A percentile compares a stretch with the other conserved stretches of the same genome.
Conservation (phyloP, 306 rosid species). For the Heteromeles arbutifolia region DNA sequence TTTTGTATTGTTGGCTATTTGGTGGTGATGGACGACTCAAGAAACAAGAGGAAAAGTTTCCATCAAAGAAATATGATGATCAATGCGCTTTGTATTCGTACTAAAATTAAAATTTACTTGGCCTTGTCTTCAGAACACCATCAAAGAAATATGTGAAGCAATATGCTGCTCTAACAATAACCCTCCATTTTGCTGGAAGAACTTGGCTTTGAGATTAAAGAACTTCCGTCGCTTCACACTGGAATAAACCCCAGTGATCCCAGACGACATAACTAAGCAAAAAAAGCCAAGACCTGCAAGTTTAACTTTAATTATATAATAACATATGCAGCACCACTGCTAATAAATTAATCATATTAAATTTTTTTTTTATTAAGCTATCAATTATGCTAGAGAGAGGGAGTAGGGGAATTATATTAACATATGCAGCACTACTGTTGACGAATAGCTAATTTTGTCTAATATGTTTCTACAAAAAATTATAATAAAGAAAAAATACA, state of each 20-base stretch:
- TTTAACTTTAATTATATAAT: too few relatives aligned
- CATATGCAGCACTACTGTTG: too few relatives aligned
- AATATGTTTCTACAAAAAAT: too few relatives aligned
- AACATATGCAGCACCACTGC: background rate
- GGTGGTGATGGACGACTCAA: background rate
- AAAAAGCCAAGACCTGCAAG: background rate
- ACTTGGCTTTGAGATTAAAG: too few relatives aligned
- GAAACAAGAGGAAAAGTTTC: background rate
- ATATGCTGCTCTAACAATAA: background rate
- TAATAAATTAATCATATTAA: too few relatives aligned
- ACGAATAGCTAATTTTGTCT: too few relatives aligned
- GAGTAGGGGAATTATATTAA: background rate
- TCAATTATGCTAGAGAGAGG: too few relatives aligned
- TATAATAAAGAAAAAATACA: too few relatives aligned
- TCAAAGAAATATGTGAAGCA: background rate
- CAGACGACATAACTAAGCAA: background rate
- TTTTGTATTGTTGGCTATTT: background rate
- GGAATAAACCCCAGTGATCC: background rate
- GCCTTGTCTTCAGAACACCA: background rate
- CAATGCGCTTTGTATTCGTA: background rate
- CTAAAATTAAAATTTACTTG: background rate
- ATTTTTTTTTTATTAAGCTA: too few relatives aligned
- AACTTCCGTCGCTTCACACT: too few relatives aligned
- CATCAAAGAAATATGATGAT: too few relatives aligned
- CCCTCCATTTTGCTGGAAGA: constrained; percentile 2